Evolutionary conservation across 805 yeast genomes (phyloP), one percentile per base, ranked within the genome.

Genomic region (Hanseniaspora pseudoguilliermondii): DNA sequence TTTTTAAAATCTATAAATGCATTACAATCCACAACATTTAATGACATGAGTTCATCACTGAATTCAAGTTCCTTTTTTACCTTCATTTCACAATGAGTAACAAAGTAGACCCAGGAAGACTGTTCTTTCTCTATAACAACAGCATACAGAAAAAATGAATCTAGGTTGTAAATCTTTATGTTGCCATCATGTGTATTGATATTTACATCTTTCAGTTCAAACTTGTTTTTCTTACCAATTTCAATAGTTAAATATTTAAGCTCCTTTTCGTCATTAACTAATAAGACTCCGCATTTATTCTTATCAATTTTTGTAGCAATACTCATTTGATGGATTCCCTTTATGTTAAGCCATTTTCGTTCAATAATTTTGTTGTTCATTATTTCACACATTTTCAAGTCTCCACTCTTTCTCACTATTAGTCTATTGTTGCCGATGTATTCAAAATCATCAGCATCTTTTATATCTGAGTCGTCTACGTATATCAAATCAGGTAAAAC

Each of bases 401-500:
- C 34, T 5, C 40, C 43, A 27, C 36, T 34, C 3, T 11, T 15
- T 23, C 20, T 27, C 18, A 46, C 5, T 13, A 46, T 2, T n/a
- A 21, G 2, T 20, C 9, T 25, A 5, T 39, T 9, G 2, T 36
- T 10, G 36, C 47, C 36, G 11, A 53, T 39, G 9, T 15, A n/a
- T 38, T 46, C 50, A 32, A 53, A 27, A 38, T 53, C 43, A 20
- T 38, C 29, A 18, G 46, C 23, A 21, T 39, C 34, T 44, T 53
- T 29, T 27, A 43, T 23, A 46, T 53, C 56, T 20, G 50, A n/a
- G 3, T 39, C 41, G n/a, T 46, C 23, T 10, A 46, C 47, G 21
- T 53, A 53, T 6, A 39, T 53, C 18, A 53, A 20, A 46, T 53
- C 50, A 29, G 56, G 56, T 9, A 53, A 15, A 20, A 20, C 3